Evolutionary conservation across 106 monocot genomes (phyloP).

Genomic region (Hemerocallis citrina): DNA sequence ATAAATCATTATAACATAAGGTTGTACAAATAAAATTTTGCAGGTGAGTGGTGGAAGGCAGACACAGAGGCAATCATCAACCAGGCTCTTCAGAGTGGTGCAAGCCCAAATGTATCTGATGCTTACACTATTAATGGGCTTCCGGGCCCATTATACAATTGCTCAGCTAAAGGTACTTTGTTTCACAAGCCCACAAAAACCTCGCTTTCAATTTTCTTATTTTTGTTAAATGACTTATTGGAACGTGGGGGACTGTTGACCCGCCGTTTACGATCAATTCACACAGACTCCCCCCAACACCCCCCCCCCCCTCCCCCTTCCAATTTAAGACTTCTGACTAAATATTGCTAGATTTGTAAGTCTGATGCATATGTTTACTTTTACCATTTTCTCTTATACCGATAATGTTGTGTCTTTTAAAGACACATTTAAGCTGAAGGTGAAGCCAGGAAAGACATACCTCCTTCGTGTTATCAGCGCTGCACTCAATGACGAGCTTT

Average conservation of each 20-base stretch:
- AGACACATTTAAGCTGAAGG: slow-evolving; percentile 57
- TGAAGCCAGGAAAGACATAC: slow-evolving; percentile 43
- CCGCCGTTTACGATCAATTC: too few relatives aligned
- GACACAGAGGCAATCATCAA: slow-evolving; percentile 9
- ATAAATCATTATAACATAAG: too few relatives aligned
- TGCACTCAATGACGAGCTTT: slow-evolving; percentile 57
- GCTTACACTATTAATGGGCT: slow-evolving; percentile 9
- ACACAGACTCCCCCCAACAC: too few relatives aligned
- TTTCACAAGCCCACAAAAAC: too few relatives aligned
- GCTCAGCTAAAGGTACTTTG: slow-evolving; percentile 3
- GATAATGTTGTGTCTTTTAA: background rate
- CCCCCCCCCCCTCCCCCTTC: too few relatives aligned
- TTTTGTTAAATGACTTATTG: too few relatives aligned
- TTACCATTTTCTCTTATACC: background rate
- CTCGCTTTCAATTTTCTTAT: too few relatives aligned
- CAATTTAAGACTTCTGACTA: too few relatives aligned
- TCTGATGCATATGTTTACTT: background rate
- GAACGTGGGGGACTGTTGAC: too few relatives aligned
- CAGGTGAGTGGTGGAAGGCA: slow-evolving; percentile 16
- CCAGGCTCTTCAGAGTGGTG: slow-evolving; percentile 1
- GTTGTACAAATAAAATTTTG: too few relatives aligned
- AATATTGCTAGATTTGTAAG: too few relatives aligned
- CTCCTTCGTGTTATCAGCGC: slow-evolving; percentile 49
- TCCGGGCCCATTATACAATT: slow-evolving; percentile 4
- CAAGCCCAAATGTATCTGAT: slow-evolving; percentile 12